Conservation (phyloP, 331 rosid species). For the Telfairia occidentalis region DNA sequence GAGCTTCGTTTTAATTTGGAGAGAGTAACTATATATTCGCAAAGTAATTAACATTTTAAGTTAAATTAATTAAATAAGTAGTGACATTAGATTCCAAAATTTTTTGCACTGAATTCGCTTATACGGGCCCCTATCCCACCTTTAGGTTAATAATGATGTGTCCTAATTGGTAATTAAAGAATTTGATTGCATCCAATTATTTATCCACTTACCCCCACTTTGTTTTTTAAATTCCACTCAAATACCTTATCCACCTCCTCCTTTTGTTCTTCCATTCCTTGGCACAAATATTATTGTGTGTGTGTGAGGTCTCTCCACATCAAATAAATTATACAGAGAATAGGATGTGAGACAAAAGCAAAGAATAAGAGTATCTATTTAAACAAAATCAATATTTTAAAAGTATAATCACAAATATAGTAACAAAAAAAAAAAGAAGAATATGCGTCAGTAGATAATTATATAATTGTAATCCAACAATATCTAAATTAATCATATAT, state of each 20-base stretch:
- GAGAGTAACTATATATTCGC: background rate
- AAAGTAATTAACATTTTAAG: background rate
- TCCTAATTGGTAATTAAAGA: conserved; percentile 2
- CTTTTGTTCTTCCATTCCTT: background rate
- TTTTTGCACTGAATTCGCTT: conserved; percentile 27
- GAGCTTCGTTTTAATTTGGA: background rate
- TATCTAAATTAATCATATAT: background rate
- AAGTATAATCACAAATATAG: background rate
- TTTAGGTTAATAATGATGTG: background rate
- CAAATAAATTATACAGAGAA: background rate
- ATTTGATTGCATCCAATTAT: background rate
- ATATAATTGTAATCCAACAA: background rate
- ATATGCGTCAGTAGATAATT: background rate
- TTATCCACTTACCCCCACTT: background rate
- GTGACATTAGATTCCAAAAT: conserved; percentile 50
- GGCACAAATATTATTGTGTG: background rate
- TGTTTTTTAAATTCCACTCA: background rate
- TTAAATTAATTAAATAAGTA: background rate
- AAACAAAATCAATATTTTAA: background rate
- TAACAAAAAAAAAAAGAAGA: background rate
- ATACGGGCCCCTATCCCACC: background rate
- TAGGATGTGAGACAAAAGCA: background rate
- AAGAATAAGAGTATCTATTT: background rate
- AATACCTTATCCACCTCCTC: conserved; percentile 24
- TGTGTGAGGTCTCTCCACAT: background rate